phyloP scores from a whole-genome alignment of 192 early-diverging fungal genomes.

The Coemansia sp. region DNA sequence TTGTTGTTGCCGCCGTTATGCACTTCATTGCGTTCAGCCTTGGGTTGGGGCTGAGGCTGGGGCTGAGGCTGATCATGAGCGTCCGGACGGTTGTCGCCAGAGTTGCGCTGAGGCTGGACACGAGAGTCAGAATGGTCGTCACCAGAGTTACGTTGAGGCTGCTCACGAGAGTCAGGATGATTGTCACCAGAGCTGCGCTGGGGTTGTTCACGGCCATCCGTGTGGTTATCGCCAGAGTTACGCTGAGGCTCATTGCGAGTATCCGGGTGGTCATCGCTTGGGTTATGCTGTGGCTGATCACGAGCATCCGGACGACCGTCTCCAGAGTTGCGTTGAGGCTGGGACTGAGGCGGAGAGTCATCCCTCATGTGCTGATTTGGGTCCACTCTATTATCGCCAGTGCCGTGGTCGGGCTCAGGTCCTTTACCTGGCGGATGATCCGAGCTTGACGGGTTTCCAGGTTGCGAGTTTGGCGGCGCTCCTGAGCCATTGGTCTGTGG shows the following conservation, averaged over 20 bases:
- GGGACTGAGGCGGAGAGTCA: not conserved
- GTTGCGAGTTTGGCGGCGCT: not conserved
- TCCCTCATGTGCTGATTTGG: conserved; percentile 3
- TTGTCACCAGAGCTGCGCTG: too few species aligned
- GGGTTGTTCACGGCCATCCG: too few species aligned
- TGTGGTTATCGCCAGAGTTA: too few species aligned
- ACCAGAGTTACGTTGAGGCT: not conserved
- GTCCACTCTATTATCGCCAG: not conserved
- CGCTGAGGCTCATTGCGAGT: too few species aligned
- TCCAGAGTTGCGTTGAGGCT: not conserved
- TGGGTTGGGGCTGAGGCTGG: not conserved
- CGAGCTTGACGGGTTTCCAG: not conserved
- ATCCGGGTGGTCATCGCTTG: too few species aligned
- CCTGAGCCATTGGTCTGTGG: not conserved
- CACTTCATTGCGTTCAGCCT: not conserved
- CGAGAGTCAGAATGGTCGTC: not conserved
- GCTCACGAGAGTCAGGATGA: not conserved
- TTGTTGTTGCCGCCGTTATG: not conserved
- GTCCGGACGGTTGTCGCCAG: too few species aligned
- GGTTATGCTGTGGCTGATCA: not conserved
- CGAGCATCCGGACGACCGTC: not conserved
- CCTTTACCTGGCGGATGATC: not conserved
- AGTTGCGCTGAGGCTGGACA: not conserved
- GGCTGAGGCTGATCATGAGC: conserved; percentile 2
- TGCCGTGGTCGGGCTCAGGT: not conserved